A percentile compares a stretch with the other conserved stretches of the same genome.
These are phyloP conservation scores for Tanacetum coccineum DNA, from an alignment of 129 eudicot genomes.

Conservation along the genomic window DNA sequence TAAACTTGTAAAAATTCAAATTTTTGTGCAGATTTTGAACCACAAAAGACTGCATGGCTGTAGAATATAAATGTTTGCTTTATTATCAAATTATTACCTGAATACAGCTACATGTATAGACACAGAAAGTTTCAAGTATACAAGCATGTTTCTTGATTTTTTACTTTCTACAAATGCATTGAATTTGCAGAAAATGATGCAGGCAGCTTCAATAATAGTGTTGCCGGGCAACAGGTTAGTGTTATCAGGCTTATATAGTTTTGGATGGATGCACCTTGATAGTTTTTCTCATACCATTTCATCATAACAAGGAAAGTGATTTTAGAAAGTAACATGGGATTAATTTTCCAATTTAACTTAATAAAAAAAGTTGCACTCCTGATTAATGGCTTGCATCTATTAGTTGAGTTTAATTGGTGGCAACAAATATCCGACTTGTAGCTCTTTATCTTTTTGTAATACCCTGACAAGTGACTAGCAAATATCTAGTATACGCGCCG, in stretches of 20 bases:
- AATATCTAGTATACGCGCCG: no score
- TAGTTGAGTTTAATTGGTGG: conserved; percentile 10
- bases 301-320: conserved; percentile 3
- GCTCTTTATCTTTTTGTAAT: no score
- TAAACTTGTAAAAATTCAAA: not conserved
- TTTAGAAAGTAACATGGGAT: not conserved
- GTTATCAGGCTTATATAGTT: conserved; percentile 12
- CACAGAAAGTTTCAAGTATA: conserved; percentile 3
- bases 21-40: not conserved
- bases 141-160: conserved; percentile 16
- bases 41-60: conserved; percentile 7
- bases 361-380: not conserved
- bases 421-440: not conserved
- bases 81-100: not conserved
- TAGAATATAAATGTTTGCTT: not conserved
- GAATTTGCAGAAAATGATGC: conserved; percentile 71
- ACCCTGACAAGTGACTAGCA: no score
- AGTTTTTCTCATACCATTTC: conserved; percentile 10
- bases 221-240: conserved; percentile 80
- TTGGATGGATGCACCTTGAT: conserved; percentile 18
- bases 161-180: conserved; percentile 23
- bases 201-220: conserved; percentile 90
- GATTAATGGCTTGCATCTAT: not conserved
- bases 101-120: conserved; percentile 9
- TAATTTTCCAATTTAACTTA: not conserved